Evolutionary conservation across 805 yeast species (phyloP).

Genomic region (Saturnispora sekii): DNA sequence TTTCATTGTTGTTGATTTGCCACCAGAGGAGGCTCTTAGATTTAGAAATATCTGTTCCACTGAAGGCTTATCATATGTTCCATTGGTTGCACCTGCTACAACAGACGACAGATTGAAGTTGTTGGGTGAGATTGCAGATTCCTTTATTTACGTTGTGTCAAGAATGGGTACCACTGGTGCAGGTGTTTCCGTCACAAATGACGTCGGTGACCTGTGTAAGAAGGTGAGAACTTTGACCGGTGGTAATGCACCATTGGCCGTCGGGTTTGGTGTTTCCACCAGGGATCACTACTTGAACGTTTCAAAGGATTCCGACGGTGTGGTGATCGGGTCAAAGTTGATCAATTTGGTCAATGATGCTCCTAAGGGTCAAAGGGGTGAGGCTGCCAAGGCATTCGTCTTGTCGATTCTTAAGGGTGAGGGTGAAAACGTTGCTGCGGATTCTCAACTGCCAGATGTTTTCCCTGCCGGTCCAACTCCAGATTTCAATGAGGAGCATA

Average conservation of each 20-base stretch:
- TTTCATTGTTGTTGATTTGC: constrained; percentile 87
- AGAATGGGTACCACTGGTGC: constrained; percentile 99
- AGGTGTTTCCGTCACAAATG: constrained; percentile 48
- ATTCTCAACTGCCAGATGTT: constrained; percentile 15
- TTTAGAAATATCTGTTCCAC: constrained; percentile 65
- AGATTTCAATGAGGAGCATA: constrained; percentile 48
- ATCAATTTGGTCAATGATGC: constrained; percentile 62
- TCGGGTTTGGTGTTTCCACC: constrained; percentile 94
- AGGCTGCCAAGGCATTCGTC: constrained; percentile 57
- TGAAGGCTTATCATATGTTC: constrained; percentile 74
- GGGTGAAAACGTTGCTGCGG: constrained; percentile 25
- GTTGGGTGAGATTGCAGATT: constrained; percentile 80
- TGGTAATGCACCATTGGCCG: constrained; percentile 74
- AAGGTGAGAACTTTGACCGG: constrained; percentile 72
- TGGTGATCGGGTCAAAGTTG: constrained; percentile 87
- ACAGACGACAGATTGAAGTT: constrained; percentile 78
- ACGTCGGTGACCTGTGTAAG: constrained; percentile 56
- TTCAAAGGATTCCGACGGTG: constrained; percentile 83
- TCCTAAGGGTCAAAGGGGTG: constrained; percentile 48
- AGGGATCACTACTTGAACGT: constrained; percentile 81
- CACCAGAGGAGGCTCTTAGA: constrained; percentile 94
- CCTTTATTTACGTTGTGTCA: constrained; percentile 92
- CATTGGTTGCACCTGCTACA: constrained; percentile 94
- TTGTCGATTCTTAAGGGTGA: constrained; percentile 57
- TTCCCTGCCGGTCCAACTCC: constrained; percentile 15